A percentile compares a stretch with the other conserved stretches of the same genome.
Evolutionary conservation across 2,329 filamentous ascomycete species (phyloP).

Genomic region (Torrubiellomyces zombiae): DNA sequence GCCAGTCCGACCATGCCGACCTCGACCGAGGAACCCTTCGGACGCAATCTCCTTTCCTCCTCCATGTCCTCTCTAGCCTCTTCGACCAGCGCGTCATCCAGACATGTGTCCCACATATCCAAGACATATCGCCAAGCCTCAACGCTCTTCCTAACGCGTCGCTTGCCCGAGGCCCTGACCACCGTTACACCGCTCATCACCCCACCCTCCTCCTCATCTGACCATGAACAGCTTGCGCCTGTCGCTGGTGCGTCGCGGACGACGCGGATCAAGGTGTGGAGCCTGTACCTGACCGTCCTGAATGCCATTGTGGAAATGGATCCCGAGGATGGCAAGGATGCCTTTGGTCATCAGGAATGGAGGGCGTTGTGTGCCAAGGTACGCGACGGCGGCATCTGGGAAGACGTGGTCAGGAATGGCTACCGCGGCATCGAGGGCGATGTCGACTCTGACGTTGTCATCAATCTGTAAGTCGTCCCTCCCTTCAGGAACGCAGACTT

Average conservation of each 20-base stretch:
- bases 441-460: slow-evolving; percentile 87
- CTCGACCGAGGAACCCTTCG: slow-evolving; percentile 22
- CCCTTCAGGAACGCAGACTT: not conserved
- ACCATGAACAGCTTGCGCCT: slow-evolving; percentile 48
- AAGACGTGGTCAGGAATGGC: slow-evolving; percentile 72
- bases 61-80: slow-evolving; percentile 56
- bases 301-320: slow-evolving; percentile 84
- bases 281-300: slow-evolving; percentile 82
- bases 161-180: slow-evolving; percentile 74
- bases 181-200: slow-evolving; percentile 72
- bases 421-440: slow-evolving; percentile 80
- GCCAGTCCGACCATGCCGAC: slow-evolving; percentile 26
- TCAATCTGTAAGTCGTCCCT: slow-evolving; percentile 51
- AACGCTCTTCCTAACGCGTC: slow-evolving; percentile 85
- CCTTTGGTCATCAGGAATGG: slow-evolving; percentile 78
- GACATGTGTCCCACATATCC: slow-evolving; percentile 59
- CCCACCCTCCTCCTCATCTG: slow-evolving; percentile 30
- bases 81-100: slow-evolving; percentile 40
- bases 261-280: slow-evolving; percentile 91
- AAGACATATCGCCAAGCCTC: slow-evolving; percentile 90
- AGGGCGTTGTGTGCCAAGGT: slow-evolving; percentile 67
- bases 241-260: slow-evolving; percentile 65
- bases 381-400: slow-evolving; percentile 83
- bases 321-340: slow-evolving; percentile 73
- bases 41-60: slow-evolving; percentile 38